Conservation (phyloP, 1,139 yeast species). For the Candida sp. region DNA sequence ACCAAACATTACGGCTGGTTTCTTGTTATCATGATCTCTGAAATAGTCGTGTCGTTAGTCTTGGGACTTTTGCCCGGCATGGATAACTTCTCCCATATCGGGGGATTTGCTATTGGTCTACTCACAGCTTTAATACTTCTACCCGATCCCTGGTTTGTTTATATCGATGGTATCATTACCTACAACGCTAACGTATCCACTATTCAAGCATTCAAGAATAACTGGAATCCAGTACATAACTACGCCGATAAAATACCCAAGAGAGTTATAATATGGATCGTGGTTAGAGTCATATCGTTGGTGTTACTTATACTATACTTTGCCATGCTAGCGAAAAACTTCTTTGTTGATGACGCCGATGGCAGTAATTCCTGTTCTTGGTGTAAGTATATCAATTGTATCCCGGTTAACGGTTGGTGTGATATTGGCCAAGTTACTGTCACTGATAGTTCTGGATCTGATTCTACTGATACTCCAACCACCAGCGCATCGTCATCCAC, state of each 20-base stretch:
- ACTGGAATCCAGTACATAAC: constrained; percentile 40
- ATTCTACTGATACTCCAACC: not conserved
- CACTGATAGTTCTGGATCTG: not conserved
- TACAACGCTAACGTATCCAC: constrained; percentile 34
- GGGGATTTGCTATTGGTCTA: constrained; percentile 69
- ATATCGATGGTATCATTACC: constrained; percentile 38
- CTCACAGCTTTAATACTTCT: constrained; percentile 50
- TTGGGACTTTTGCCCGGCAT: constrained; percentile 71
- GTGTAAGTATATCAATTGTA: constrained; percentile 73
- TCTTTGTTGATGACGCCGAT: constrained; percentile 42
- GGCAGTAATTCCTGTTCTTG: constrained; percentile 44
- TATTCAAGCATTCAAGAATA: constrained; percentile 38
- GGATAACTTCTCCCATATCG: constrained; percentile 75
- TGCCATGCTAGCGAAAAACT: constrained; percentile 46
- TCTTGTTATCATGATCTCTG: constrained; percentile 49
- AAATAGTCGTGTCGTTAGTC: constrained; percentile 58
- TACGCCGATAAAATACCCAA: constrained; percentile 30
- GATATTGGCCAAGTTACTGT: constrained; percentile 43
- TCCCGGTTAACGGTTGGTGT: constrained; percentile 76
- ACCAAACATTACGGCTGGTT: constrained; percentile 42
- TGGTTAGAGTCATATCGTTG: constrained; percentile 44
- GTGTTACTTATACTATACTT: constrained; percentile 50
- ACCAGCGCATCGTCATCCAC: not conserved
- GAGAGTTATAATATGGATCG: constrained; percentile 48
- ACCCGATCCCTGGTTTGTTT: constrained; percentile 56